These are phyloP conservation scores for Alternaria burnsii DNA, from an alignment of 2,329 filamentous ascomycete genomes.

Conservation along the genomic window DNA sequence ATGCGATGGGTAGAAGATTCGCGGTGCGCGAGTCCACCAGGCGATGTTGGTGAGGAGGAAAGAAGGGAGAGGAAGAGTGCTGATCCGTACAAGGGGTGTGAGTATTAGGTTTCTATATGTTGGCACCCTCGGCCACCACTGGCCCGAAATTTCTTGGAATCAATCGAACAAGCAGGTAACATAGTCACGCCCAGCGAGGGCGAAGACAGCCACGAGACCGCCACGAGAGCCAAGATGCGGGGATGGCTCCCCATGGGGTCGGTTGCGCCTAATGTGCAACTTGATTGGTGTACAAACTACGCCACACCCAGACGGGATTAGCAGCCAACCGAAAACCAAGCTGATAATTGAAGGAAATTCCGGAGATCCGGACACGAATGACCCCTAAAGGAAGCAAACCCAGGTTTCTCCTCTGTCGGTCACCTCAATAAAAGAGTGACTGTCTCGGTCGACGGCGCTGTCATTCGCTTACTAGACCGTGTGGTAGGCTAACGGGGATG, in stretches of 20 bases:
- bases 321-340: background rate
- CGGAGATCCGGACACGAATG: background rate
- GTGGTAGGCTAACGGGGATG: background rate
- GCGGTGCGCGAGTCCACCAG: background rate
- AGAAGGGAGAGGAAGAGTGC: background rate
- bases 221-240: slow-evolving; percentile 25
- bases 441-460: background rate
- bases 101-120: slow-evolving; percentile 17
- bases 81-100: slow-evolving; percentile 7
- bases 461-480: background rate
- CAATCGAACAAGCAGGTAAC: background rate
- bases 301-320: background rate
- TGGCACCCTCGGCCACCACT: slow-evolving; percentile 15
- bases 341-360: slow-evolving; percentile 1
- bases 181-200: slow-evolving; percentile 17
- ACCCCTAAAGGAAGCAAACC: background rate
- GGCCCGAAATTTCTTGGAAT: slow-evolving; percentile 19
- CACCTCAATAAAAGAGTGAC: background rate
- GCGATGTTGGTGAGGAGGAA: slow-evolving; percentile 10
- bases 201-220: slow-evolving; percentile 12
- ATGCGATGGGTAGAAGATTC: slow-evolving; percentile 3
- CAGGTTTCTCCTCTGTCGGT: background rate
- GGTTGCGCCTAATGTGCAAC: background rate
- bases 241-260: slow-evolving; percentile 23
- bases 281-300: background rate